A percentile compares a stretch with the other conserved stretches of the same genome.
Evolutionary conservation across 495 filamentous ascomycete genomes (phyloP).

Genomic region (Aspergillus panamensis): DNA sequence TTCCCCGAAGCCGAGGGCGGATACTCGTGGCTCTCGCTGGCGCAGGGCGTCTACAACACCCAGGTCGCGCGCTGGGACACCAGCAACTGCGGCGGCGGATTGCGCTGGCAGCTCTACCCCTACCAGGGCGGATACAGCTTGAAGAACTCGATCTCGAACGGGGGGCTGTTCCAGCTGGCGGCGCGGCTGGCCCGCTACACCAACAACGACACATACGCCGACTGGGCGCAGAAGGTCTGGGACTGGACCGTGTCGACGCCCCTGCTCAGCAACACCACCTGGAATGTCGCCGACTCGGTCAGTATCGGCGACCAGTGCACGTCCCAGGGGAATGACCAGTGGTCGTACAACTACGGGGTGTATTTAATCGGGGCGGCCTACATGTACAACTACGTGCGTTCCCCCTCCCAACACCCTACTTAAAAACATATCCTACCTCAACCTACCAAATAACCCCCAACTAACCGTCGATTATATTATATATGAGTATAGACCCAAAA

Average conservation of each 20-base stretch:
- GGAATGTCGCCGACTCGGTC: constrained; percentile 60
- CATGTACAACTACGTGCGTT: constrained; percentile 64
- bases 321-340: constrained; percentile 54
- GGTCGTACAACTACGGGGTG: constrained; percentile 67
- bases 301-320: constrained; percentile 51
- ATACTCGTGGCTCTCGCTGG: constrained; percentile 69
- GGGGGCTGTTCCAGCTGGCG: constrained; percentile 63
- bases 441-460: no score
- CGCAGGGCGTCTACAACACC: constrained; percentile 74
- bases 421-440: no score
- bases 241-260: constrained; percentile 57
- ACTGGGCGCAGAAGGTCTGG: constrained; percentile 66
- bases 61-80: constrained; percentile 57
- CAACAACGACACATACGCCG: constrained; percentile 57
- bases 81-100: constrained; percentile 45
- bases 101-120: constrained; percentile 56
- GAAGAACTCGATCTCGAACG: constrained; percentile 70
- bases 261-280: constrained; percentile 50
- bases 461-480: no score
- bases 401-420: no score
- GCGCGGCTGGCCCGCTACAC: constrained; percentile 67
- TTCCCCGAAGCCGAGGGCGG: constrained; percentile 44
- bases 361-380: constrained; percentile 64
- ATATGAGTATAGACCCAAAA: constrained; percentile 55
- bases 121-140: constrained; percentile 54